These are phyloP conservation scores for Talaromyces sp. DNA, from an alignment of 2,329 filamentous ascomycete genomes.

Conservation along the genomic window DNA sequence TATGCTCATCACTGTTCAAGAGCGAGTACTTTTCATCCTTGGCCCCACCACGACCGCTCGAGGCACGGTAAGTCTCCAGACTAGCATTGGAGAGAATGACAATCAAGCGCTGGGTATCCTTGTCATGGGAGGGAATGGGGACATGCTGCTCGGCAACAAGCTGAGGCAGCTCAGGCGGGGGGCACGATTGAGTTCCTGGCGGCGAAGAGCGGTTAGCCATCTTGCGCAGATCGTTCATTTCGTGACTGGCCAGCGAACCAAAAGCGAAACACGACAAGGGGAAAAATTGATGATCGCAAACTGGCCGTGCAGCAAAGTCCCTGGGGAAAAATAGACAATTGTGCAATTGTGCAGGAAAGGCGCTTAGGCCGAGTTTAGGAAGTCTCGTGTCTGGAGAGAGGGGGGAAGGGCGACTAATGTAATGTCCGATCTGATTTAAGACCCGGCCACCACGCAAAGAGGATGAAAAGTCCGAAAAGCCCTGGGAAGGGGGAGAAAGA, in stretches of 20 bases:
- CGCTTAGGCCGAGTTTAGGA: too few relatives aligned
- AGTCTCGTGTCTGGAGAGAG: not conserved
- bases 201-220: conserved; percentile 31
- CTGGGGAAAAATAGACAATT: too few relatives aligned
- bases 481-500: too few relatives aligned
- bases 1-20: conserved; percentile 98
- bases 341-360: too few relatives aligned
- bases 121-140: conserved; percentile 82
- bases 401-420: not conserved
- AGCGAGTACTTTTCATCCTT: conserved; percentile 93
- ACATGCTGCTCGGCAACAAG: conserved; percentile 91
- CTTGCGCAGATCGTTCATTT: not conserved
- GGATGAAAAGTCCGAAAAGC: not conserved
- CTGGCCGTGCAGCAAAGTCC: too few relatives aligned
- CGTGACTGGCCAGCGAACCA: not conserved
- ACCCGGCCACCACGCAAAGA: conserved; percentile 5
- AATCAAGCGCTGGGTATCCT: conserved; percentile 87
- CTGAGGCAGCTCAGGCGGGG: conserved; percentile 85
- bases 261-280: not conserved
- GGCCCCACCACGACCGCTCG: conserved; percentile 66
- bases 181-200: conserved; percentile 88
- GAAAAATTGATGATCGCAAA: too few relatives aligned
- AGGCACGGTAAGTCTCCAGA: conserved; percentile 94
- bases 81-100: conserved; percentile 97
- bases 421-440: not conserved